Conservation (phyloP, 257 asterid genomes). For the Prunella vulgaris region DNA sequence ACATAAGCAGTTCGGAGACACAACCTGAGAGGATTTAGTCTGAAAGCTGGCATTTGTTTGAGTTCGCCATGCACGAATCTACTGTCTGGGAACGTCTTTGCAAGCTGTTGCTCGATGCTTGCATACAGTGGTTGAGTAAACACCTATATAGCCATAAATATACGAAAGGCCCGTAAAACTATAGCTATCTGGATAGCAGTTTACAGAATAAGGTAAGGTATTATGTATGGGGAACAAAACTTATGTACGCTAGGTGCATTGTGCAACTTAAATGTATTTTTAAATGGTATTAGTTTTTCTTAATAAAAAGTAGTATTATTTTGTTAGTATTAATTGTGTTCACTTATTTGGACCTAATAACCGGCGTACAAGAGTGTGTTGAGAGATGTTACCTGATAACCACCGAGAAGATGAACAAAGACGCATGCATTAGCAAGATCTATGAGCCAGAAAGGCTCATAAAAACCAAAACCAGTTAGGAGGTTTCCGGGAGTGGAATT, state of each 20-base stretch:
- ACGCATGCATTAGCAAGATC: slow-evolving; percentile 14
- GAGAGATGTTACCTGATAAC: slow-evolving; percentile 12
- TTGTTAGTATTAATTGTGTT: not conserved
- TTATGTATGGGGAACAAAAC: not conserved
- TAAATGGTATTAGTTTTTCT: not conserved
- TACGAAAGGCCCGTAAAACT: not conserved
- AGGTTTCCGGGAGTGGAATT: slow-evolving; percentile 23
- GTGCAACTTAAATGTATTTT: not conserved
- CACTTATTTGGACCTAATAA: not conserved
- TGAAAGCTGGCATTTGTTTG: slow-evolving; percentile 35
- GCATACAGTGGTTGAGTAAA: slow-evolving; percentile 73
- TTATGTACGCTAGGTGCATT: not conserved
- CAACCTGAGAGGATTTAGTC: slow-evolving; percentile 43
- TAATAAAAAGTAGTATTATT: too few species aligned
- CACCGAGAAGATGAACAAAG: slow-evolving; percentile 16
- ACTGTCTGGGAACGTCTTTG: slow-evolving; percentile 39
- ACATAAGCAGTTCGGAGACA: slow-evolving; percentile 57
- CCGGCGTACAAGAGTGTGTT: not conserved
- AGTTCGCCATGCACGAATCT: slow-evolving; percentile 34
- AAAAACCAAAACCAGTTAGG: slow-evolving; percentile 26
- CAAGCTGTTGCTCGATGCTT: slow-evolving; percentile 40
- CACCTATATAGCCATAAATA: slow-evolving; percentile 11
- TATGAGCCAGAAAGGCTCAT: slow-evolving; percentile 20
- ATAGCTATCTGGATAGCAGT: not conserved
- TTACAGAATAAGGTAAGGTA: not conserved